Evolutionary conservation across 2,329 filamentous ascomycete genomes (phyloP), one percentile per base, ranked within the genome.

Genomic region (Sporothrix schenckii): DNA sequence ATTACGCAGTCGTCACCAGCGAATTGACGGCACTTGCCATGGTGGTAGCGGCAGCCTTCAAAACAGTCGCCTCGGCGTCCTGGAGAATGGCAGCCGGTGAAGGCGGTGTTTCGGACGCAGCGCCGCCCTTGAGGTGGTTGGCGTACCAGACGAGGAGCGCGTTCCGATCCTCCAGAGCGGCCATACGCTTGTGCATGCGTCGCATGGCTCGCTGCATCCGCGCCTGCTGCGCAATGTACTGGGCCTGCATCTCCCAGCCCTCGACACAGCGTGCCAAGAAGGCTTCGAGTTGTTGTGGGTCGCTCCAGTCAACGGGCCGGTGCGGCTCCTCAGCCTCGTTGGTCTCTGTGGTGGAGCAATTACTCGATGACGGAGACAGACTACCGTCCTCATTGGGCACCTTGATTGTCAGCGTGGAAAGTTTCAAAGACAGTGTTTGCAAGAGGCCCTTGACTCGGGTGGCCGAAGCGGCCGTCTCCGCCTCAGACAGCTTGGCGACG

Each of bases 71-170:
- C 58, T 41, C 19, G 3, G 61, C 47, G 30, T 67, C 58, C 30
- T 53, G 6, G 19, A 63, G 44, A 7, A 70, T 67, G 14, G 53
- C 67, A 11, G 27, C 44, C 11, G 50, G 10, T 4, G 19, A 21
- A 0, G 50, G n/a, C 39, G 47, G 27, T 27, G n/a, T 27, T 24
- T n/a, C 11, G 4, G 60, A 41, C 11, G 53, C 6, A 2, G 34
- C 56, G 49, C 5, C 58, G 16, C 60, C 69, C 34, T 69, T 50
- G 21, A 66, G 60, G 3, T 69, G 69, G 30, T 13, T 27, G 5
- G 49, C 63, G 27, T 71, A 70, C 71, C 67, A 70, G 7, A 21
- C 14, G 16, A 73, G 63, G 7, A 66, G 67, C 0, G 67, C 69
- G 16, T 50, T 71, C 44, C 68, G 30, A 60, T 54, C 66, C 66